Evolutionary conservation across 2,329 filamentous ascomycete species (phyloP), one percentile per base, ranked within the genome.

Genomic region (Clonostachys rhizophaga): DNA sequence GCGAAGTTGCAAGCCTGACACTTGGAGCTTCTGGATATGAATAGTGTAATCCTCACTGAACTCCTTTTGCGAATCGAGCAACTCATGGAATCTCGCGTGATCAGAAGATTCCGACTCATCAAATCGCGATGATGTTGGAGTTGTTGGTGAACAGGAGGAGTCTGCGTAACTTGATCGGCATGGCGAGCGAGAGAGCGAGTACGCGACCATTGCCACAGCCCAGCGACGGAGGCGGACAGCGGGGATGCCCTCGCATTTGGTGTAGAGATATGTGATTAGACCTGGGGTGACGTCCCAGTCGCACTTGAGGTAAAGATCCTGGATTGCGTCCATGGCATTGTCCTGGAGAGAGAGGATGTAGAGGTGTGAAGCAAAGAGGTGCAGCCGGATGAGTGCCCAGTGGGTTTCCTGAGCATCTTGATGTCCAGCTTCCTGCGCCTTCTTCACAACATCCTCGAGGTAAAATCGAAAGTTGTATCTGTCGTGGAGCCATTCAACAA

Each of bases 151-250:
- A n/a, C 7, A 13, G 14, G 36, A 39, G 14, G 14, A n/a, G 11
- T 60, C 61, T 30, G 24, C 24, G 8, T 30, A 30, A 30, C 24
- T 30, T 30, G 24, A 30, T 30, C 24, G 24, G 24, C 24, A 30
- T 10, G 24, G 24, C 24, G 24, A 30, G 24, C 24, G 24, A 20
- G 68, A 66, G 34, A 80, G 68, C 4, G 72, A 71, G 69, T 77
- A 82, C n/a, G 77, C 76, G 13, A 79, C 69, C 76, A 82, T 81
- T 49, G 79, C 78, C 6, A 81, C 76, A 46, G 76, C 72, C 79
- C 79, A 83, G 52, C 77, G 75, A 43, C 79, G 74, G 37, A 83
- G 66, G 10, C 78, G 72, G 39, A 75, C 70, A 45, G 76, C 70
- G 35, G 72, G 66, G 30, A 69, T 58, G 12, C 71, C 59, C 44